Evolutionary conservation across 805 yeast genomes (phyloP).

Genomic region (baker's yeast (Saccharomyces cerevisiae)): DNA sequence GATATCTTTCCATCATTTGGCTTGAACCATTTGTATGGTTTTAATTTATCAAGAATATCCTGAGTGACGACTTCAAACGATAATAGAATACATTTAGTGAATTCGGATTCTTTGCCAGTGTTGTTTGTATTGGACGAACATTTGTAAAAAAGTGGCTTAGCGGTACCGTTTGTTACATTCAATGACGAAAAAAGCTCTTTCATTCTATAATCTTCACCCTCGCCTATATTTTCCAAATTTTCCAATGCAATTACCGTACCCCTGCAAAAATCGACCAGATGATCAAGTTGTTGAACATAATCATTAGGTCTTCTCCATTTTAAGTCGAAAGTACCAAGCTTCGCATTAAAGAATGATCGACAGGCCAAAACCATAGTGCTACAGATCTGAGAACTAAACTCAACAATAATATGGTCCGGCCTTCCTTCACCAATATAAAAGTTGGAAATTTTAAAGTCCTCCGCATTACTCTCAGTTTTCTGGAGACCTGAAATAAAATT

Average conservation of each 20-base stretch:
- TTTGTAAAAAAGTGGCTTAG: conserved; percentile 7
- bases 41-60: background rate
- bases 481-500: conserved; percentile 3
- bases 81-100: conserved; percentile 23
- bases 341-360: conserved; percentile 15
- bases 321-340: conserved; percentile 5
- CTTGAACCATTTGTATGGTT: conserved; percentile 10
- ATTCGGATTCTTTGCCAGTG: conserved; percentile 2
- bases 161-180: conserved; percentile 4
- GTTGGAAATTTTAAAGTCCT: conserved; percentile 3
- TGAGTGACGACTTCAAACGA: conserved; percentile 10
- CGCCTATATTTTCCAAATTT: conserved; percentile 7
- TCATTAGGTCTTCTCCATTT: conserved; percentile 25
- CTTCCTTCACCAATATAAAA: background rate
- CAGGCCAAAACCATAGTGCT: conserved; percentile 19
- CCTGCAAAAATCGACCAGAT: conserved; percentile 14
- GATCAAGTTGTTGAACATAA: conserved; percentile 17
- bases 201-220: conserved; percentile 7
- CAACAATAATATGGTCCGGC: conserved; percentile 7
- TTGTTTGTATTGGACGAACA: background rate
- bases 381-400: conserved; percentile 13
- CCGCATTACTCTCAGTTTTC: conserved; percentile 1
- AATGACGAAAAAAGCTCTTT: conserved; percentile 3
- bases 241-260: conserved; percentile 15
- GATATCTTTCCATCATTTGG: conserved; percentile 16